Conservation (phyloP, 2,329 filamentous ascomycete genomes). For the Diaporthe sp. region DNA sequence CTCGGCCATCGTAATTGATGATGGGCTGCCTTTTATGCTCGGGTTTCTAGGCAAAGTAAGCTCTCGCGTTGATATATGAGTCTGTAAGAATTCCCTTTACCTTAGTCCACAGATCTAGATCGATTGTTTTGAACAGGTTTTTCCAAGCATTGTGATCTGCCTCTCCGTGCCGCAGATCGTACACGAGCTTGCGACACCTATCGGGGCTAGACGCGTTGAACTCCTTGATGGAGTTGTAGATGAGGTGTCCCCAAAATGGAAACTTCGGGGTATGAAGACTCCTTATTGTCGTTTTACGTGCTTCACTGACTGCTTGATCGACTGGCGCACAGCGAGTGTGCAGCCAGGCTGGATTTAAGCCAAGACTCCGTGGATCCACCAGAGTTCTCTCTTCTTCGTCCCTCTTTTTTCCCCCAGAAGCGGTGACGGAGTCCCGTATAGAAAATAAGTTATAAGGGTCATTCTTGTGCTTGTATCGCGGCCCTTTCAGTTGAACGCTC, state of each 20-base stretch:
- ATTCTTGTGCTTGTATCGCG: no score
- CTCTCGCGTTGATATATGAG: no score
- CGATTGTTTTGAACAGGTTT: neutral
- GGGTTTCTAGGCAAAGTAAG: neutral
- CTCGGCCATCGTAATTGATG: no score
- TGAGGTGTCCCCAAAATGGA: neutral
- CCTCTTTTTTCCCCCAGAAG: fast-evolving
- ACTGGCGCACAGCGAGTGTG: neutral
- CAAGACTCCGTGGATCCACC: fast-evolving
- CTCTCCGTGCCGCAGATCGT: neutral
- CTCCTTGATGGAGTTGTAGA: neutral
- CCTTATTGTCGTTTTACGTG: neutral
- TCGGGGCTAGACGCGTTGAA: neutral
- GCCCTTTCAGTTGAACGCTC: neutral
- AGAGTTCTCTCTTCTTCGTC: neutral
- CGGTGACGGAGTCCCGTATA: neutral
- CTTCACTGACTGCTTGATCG: fast-evolving
- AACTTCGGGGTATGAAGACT: no score
- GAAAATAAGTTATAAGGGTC: neutral
- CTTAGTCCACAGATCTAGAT: no score
- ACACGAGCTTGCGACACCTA: neutral
- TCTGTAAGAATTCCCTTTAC: no score
- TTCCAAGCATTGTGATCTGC: neutral
- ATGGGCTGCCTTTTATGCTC: neutral
- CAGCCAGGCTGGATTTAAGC: neutral